Base-by-base conservation (phyloP, 2,329 filamentous ascomycete genomes). In the Lecanicillium sp. region DNA sequence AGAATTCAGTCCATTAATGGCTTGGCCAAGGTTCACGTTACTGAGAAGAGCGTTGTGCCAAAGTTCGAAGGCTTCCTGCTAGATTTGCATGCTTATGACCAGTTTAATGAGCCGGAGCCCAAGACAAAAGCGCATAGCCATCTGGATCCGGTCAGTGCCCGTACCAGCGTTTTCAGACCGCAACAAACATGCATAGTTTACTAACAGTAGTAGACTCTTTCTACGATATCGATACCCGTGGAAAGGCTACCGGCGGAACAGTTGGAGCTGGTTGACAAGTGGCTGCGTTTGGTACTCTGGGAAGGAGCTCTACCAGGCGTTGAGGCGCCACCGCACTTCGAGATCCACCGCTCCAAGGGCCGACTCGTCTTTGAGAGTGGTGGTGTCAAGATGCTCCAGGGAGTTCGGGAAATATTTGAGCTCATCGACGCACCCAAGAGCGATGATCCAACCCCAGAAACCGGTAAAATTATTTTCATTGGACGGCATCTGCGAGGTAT, bases 331-430 rank as follows among this genome's bases (percentile, higher is more conserved):
- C 53, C 39, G 31, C 46, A 41, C 17, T 86, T 94, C 46, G 88
- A 96, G 52, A 81, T 97, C 17, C 90, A 98, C 55, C 77, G 92
- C 11, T 67, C 87, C 27, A 98, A 98, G 58, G 90, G 88, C 1
- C 77, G 87, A 3, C 60, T 97, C 6, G 66, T 75, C 0, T 66
- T 90, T 14, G 54, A 64, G 0, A 69, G 81, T 39, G 87, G 86
- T 1, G 65, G 68, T 0, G 65, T 79, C 31, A 85, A 87, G 56
- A 77, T 97, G 46, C 71, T 97, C 7, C 92, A 98, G 59, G 92
- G 89, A 2, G 92, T 98, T 1, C 70, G 90, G 38, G 90, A 96
- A 51, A 75, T 97, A 13, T 98, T 97, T 58, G 92, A 98, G 53
- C 84, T 97, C 17, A 76, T 87, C 17, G 87, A 95, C 48, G 66